Percentiles rank a stretch among this genome's conserved stretches.
These are phyloP conservation scores for Alloteropsis angusta DNA, from an alignment of 202 grass and related monocot genomes.

Conservation along the genomic window DNA sequence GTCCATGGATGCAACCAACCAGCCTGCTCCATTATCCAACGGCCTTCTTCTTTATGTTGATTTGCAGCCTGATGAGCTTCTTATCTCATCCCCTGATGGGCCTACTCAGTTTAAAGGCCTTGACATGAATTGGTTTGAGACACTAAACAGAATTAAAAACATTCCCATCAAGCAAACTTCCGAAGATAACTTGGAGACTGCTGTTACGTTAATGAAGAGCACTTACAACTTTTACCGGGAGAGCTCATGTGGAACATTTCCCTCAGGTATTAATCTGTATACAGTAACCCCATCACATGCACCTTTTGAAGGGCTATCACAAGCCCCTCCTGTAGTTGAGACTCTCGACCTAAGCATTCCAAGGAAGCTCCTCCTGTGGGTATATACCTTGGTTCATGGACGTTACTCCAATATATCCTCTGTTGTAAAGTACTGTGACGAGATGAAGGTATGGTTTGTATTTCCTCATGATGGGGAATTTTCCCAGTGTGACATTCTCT, in stretches of 20 bases:
- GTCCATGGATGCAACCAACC: slow-evolving; percentile 29
- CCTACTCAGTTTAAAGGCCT: slow-evolving; percentile 71
- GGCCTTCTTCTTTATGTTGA: slow-evolving; percentile 70
- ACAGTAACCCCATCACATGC: slow-evolving; percentile 40
- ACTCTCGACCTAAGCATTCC: slow-evolving; percentile 74
- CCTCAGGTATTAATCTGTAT: slow-evolving; percentile 75
- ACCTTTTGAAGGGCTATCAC: slow-evolving; percentile 35
- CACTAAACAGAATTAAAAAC: slow-evolving; percentile 75
- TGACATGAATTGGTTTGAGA: slow-evolving; percentile 96
- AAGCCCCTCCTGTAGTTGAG: slow-evolving; percentile 41
- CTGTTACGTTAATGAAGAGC: slow-evolving; percentile 74
- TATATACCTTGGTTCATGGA: slow-evolving; percentile 75
- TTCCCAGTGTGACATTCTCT: not conserved
- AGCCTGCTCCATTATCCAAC: slow-evolving; percentile 40
- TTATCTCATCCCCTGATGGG: slow-evolving; percentile 65
- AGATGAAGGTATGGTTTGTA: slow-evolving; percentile 58
- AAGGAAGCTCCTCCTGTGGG: slow-evolving; percentile 92
- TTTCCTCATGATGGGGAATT: not conserved
- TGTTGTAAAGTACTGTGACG: slow-evolving; percentile 85
- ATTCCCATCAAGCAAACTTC: slow-evolving; percentile 63
- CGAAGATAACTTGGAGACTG: slow-evolving; percentile 85
- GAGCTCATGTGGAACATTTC: slow-evolving; percentile 71
- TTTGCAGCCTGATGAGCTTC: slow-evolving; percentile 82
- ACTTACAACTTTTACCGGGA: slow-evolving; percentile 92
- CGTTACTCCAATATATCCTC: slow-evolving; percentile 72